Evolutionary conservation across 2,329 filamentous ascomycete species (phyloP).

Genomic region (Lasiodiplodia theobromae): DNA sequence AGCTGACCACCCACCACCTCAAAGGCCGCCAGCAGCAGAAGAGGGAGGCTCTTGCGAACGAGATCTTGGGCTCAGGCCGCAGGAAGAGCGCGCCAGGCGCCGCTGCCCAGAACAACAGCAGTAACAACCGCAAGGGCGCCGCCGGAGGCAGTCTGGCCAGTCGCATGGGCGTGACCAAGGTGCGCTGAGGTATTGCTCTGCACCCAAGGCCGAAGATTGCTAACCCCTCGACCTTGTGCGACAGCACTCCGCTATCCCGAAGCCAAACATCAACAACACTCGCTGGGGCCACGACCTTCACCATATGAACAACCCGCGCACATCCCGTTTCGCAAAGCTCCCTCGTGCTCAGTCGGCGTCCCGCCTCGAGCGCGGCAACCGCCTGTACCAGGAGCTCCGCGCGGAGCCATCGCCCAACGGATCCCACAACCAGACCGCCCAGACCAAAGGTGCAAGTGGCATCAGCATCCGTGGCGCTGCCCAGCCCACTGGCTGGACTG

Average conservation of each 20-base stretch:
- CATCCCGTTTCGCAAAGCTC: constrained; percentile 43
- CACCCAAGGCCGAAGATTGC: neutral
- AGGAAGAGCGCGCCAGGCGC: constrained; percentile 65
- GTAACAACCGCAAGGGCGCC: constrained; percentile 53
- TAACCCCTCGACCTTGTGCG: constrained; percentile 7
- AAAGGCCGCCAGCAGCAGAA: constrained; percentile 69
- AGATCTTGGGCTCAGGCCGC: constrained; percentile 70
- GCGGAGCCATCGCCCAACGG: constrained; percentile 42
- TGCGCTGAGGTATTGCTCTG: constrained; percentile 37
- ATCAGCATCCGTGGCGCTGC: constrained; percentile 73
- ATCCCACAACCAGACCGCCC: constrained; percentile 35
- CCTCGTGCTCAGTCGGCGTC: constrained; percentile 49
- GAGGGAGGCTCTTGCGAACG: constrained; percentile 73
- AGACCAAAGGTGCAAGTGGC: constrained; percentile 52
- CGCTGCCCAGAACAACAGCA: constrained; percentile 48
- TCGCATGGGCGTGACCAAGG: constrained; percentile 77
- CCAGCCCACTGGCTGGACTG: constrained; percentile 55
- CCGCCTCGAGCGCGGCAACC: constrained; percentile 51
- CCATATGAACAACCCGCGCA: constrained; percentile 43
- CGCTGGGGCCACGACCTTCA: constrained; percentile 79
- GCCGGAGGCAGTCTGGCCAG: constrained; percentile 61
- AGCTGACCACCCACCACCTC: neutral
- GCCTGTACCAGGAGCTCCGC: constrained; percentile 48
- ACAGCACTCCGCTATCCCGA: constrained; percentile 37
- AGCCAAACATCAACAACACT: constrained; percentile 58